phyloP scores from a whole-genome alignment of 345 rosid species.

The Syzygium oleosum region DNA sequence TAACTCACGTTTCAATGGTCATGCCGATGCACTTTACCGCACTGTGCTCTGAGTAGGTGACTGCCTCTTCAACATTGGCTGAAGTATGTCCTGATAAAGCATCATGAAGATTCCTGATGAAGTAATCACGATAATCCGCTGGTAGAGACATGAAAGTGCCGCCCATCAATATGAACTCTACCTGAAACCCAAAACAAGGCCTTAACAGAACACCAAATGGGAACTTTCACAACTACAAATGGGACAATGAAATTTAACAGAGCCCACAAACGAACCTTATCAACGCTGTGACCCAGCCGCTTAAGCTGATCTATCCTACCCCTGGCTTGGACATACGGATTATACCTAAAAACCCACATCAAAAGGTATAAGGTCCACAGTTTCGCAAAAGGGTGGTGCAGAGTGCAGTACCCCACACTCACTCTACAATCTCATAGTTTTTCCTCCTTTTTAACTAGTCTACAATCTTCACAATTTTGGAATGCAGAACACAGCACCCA shows the following conservation, averaged over 20 bases:
- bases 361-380: background rate
- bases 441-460: background rate
- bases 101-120: slow-evolving; percentile 92
- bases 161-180: slow-evolving; percentile 97
- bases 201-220: background rate
- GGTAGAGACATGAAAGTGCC: slow-evolving; percentile 98
- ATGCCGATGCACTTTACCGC: slow-evolving; percentile 96
- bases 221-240: background rate
- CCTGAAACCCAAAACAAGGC: slow-evolving; percentile 32
- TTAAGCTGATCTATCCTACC: slow-evolving; percentile 99
- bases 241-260: background rate
- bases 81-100: slow-evolving; percentile 97
- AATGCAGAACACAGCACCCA: background rate
- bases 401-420: background rate
- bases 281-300: slow-evolving; percentile 96
- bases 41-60: slow-evolving; percentile 89
- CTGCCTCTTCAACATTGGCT: slow-evolving; percentile 94
- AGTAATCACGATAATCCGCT: slow-evolving; percentile 91
- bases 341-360: slow-evolving; percentile 40
- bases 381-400: background rate
- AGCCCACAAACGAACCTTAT: slow-evolving; percentile 45
- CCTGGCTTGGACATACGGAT: slow-evolving; percentile 96
- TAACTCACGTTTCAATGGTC: slow-evolving; percentile 96
- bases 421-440: background rate
- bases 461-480: background rate